Percentiles rank a stretch among this genome's conserved stretches.
These are phyloP conservation scores for Cytidiella melzeri DNA, from an alignment of 768 basidiomycete genomes.

Conservation along the genomic window DNA sequence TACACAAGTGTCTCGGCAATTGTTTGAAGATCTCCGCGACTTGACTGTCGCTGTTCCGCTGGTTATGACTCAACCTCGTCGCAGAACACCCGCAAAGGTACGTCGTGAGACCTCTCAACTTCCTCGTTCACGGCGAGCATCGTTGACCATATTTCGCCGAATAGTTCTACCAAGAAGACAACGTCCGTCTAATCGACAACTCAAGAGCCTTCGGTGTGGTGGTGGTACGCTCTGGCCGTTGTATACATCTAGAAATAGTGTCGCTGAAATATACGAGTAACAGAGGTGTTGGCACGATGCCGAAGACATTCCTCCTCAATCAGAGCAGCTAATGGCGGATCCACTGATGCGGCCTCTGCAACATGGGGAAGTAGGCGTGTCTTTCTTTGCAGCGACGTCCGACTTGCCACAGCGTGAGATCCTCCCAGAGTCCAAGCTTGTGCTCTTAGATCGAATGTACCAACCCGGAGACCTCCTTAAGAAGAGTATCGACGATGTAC, in stretches of 20 bases:
- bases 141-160: background rate
- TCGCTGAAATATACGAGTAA: background rate
- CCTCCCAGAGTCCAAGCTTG: conserved; percentile 59
- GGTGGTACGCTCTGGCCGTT: conserved; percentile 4
- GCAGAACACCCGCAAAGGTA: conserved; percentile 10
- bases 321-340: conserved; percentile 38
- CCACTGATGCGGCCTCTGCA: conserved; percentile 70
- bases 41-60: background rate
- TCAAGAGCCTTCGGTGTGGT: conserved; percentile 8
- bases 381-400: conserved; percentile 48
- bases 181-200: conserved; percentile 8
- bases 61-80: conserved; percentile 4
- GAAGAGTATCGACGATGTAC: conserved; percentile 64
- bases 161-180: conserved; percentile 16
- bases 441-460: conserved; percentile 70
- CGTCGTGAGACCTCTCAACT: conserved; percentile 5
- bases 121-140: background rate
- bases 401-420: conserved; percentile 46
- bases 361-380: conserved; percentile 79
- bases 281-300: conserved; percentile 89
- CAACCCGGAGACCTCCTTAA: conserved; percentile 81
- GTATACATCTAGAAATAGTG: background rate
- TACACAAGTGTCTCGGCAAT: no score
- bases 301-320: conserved; percentile 53
- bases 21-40: no score